A percentile compares a stretch with the other conserved stretches of the same genome.
Evolutionary conservation across 2,329 filamentous ascomycete species (phyloP).

Genomic region (Aspergillus costaricaensis): DNA sequence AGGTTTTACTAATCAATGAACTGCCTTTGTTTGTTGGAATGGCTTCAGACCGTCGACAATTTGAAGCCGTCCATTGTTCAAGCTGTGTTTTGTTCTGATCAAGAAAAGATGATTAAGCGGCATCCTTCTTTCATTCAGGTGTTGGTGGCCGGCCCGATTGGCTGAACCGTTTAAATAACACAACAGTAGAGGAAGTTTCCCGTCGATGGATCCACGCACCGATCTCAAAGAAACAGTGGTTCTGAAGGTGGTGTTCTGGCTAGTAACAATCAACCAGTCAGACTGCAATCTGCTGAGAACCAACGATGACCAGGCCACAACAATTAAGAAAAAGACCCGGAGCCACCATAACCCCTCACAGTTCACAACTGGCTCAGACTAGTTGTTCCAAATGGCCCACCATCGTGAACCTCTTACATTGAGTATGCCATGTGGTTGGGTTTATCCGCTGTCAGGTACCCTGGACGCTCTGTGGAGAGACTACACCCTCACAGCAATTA

Average conservation of each 20-base stretch:
- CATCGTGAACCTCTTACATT: background rate
- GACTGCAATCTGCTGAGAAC: background rate
- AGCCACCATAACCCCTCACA: background rate
- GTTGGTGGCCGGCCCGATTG: background rate
- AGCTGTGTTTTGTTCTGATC: too few relatives aligned
- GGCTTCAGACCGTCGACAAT: background rate
- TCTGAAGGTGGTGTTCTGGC: background rate
- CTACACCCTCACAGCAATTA: background rate
- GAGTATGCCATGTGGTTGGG: too few relatives aligned
- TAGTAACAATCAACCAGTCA: background rate
- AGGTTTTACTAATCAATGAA: too few relatives aligned
- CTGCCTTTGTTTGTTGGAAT: background rate
- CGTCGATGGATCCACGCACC: too few relatives aligned
- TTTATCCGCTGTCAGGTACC: background rate
- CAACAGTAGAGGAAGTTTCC: too few relatives aligned
- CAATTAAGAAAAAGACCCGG: background rate
- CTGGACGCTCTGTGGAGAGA: background rate
- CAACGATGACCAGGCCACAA: background rate
- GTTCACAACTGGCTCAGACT: too few relatives aligned
- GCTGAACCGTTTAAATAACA: background rate
- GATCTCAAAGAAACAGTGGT: background rate
- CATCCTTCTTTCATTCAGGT: background rate
- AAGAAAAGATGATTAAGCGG: background rate
- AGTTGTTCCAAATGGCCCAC: background rate
- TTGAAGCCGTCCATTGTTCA: too few relatives aligned